Evolutionary conservation across 441 rosid species (phyloP).

Genomic region (Bocquillonia castaneifolia): DNA sequence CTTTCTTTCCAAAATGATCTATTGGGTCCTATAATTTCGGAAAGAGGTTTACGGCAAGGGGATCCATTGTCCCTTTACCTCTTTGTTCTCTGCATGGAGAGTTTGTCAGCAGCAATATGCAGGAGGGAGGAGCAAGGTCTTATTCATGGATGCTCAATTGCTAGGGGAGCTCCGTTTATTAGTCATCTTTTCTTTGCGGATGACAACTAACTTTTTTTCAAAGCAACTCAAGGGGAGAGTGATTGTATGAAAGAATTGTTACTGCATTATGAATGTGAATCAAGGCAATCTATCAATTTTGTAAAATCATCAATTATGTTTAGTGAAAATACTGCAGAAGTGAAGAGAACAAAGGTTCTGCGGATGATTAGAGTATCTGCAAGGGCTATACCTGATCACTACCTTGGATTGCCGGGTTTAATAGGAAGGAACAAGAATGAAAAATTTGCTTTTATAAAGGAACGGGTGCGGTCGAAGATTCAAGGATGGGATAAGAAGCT

Average conservation of each 20-base stretch:
- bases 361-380: no score
- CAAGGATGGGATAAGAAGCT: no score
- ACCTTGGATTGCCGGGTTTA: no score
- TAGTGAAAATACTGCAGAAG: no score
- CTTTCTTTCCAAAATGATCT: neutral
- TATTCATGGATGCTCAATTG: neutral
- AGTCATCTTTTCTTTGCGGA: neutral
- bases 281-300: neutral
- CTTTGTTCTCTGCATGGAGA: no score
- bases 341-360: no score
- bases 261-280: neutral
- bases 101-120: neutral
- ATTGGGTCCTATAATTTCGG: neutral
- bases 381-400: no score
- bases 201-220: neutral
- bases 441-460: no score
- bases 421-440: no score
- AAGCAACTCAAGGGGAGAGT: neutral
- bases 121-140: neutral
- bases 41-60: neutral
- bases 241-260: neutral
- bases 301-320: neutral
- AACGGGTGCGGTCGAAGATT: no score
- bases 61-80: no score
- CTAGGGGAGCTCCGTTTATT: neutral